Base-by-base conservation (phyloP, 2,329 filamentous ascomycete genomes). In the Botrytis cinerea region DNA sequence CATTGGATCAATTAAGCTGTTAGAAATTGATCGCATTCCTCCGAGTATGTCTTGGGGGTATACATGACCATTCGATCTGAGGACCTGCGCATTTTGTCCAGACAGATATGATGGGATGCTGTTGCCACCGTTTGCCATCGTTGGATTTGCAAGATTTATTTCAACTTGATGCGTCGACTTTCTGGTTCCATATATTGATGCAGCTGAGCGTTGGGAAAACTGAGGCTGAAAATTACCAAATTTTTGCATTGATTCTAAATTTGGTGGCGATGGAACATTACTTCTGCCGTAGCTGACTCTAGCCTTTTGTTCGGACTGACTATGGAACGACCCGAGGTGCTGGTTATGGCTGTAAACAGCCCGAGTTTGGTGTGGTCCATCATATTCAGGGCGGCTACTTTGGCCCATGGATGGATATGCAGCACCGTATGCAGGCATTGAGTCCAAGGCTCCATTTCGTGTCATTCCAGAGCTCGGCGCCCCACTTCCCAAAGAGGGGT, bases 81-180 rank as follows among this genome's bases (percentile, higher is more conserved):
- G 9, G 7, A 7, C 25, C 7, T 28, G 60, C 14, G 2, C 7
- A 20, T 62, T 1, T 14, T 28, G 22, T 18, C 7, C 40, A 25
- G 22, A 25, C 18, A 28, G 1, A 25, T n/a, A 1, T 28, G 60
- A 4, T 10, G 8, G 8, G 1, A n/a, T 10, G 25, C 8, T 16
- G 7, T 10, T 20, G 28, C 38, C 16, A 43, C 25, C 16, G 20
- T 10, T 28, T 20, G 8, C 16, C 14, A 20, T 1, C n/a, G 12
- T 1, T 63, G 0, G 0, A 28, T 22, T 0, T 1, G 38, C 14
- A 20, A 3, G 14, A 45, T 62, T 18, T 14, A n/a, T 18, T 2
- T 10, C 16, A 3, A 2, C 2, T 9, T 32, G 12, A 40, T 12
- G 12, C 7, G 1, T 35, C 35, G 7, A 61, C 22, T 4, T 8